A percentile compares a stretch with the other conserved stretches of the same genome.
phyloP scores from a whole-genome alignment of 2,329 filamentous ascomycete genomes.

The Macrophomina tecta region DNA sequence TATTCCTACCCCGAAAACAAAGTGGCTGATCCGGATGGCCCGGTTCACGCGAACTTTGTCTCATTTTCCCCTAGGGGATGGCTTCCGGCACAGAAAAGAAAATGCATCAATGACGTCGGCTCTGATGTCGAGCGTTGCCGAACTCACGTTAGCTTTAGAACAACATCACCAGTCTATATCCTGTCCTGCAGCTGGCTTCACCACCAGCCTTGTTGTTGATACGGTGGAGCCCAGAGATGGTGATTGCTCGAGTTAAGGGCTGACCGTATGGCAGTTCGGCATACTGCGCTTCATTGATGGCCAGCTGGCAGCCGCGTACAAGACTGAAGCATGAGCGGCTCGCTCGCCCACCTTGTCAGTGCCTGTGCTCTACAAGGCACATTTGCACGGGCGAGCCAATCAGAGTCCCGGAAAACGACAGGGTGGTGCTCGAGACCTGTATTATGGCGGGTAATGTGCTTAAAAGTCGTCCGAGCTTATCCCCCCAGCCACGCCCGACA shows the following conservation, averaged over 20 bases:
- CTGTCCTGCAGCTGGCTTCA: no score
- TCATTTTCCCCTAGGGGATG: not conserved
- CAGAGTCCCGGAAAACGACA: no score
- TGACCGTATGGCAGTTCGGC: no score
- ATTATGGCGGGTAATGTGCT: not conserved
- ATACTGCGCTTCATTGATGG: not conserved
- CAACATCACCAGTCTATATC: no score
- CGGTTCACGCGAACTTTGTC: not conserved
- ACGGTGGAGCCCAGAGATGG: not conserved
- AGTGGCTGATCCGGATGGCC: constrained; percentile 6
- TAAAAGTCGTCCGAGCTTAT: not conserved
- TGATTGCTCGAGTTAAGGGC: no score
- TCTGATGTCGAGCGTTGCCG: no score
- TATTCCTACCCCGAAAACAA: not conserved
- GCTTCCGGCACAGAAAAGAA: not conserved
- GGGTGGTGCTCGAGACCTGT: not conserved
- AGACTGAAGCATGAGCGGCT: no score
- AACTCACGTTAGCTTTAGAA: not conserved
- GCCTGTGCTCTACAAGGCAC: no score
- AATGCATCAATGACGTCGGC: not conserved
- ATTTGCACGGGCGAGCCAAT: no score
- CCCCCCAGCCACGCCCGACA: no score
- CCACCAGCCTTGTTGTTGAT: no score
- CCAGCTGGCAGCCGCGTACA: not conserved
- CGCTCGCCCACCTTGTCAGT: no score